Evolutionary conservation across 2,329 filamentous ascomycete species (phyloP).

Genomic region (Nemania sp.): DNA sequence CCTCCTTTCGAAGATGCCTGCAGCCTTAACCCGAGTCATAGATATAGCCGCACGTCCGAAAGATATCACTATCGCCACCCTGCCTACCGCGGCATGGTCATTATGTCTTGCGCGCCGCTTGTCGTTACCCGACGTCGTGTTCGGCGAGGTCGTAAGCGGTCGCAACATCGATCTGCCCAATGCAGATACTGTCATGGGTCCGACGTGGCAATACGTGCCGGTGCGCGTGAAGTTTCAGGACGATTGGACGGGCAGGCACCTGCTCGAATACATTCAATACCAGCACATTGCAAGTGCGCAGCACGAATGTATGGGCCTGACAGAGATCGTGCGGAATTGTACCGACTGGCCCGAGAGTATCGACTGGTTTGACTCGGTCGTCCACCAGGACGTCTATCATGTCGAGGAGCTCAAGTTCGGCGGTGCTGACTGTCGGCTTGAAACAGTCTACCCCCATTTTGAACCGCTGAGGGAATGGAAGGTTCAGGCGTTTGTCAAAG

Average conservation of each 20-base stretch:
- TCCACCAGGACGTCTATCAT: constrained; percentile 63
- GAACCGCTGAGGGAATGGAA: constrained; percentile 62
- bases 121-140: constrained; percentile 59
- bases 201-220: constrained; percentile 69
- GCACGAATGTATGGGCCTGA: constrained; percentile 58
- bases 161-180: constrained; percentile 60
- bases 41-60: constrained; percentile 52
- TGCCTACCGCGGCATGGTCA: constrained; percentile 70
- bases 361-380: constrained; percentile 58
- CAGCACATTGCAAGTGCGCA: constrained; percentile 61
- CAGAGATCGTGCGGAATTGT: constrained; percentile 55
- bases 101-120: constrained; percentile 61
- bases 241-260: constrained; percentile 54
- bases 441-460: constrained; percentile 62
- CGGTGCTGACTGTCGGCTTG: constrained; percentile 48
- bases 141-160: constrained; percentile 68
- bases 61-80: constrained; percentile 64
- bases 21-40: constrained; percentile 47
- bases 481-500: constrained; percentile 62
- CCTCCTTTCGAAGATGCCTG: constrained; percentile 44
- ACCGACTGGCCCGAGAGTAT: constrained; percentile 47
- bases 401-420: constrained; percentile 56
- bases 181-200: constrained; percentile 62
- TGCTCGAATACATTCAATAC: constrained; percentile 57
- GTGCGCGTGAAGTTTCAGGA: constrained; percentile 60